Evolutionary conservation across 1,139 yeast genomes (phyloP), one percentile per base, ranked within the genome.

Genomic region (Sugiyamaella japonica): DNA sequence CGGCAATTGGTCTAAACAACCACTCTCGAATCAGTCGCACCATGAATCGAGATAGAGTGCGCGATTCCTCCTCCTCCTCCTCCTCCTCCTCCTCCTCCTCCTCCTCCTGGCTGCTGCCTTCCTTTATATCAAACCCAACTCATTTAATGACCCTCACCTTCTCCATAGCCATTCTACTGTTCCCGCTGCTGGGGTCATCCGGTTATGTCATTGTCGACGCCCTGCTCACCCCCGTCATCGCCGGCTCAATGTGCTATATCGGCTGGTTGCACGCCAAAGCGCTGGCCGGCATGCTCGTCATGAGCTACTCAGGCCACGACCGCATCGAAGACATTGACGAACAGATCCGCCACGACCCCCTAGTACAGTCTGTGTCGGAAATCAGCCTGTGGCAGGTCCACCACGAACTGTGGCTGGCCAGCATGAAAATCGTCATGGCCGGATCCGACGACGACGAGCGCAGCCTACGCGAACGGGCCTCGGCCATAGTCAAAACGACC

Each of bases 111-210:
- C 68, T 20, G 25, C 25, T 20, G 6, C 25, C 70, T 17, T 60
- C 64, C 25, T 61, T 68, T 16, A 58, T 70, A 48, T 78, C 76
- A 55, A 82, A 80, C 62, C 89, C 91, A 1, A 82, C 89, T 0
- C 84, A 84, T 61, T 66, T 82, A 38, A 73, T 86, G 52, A 86
- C 95, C 0, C 67, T 86, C 31, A 61, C 79, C 1, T 85, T 84
- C 63, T 74, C 89, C 0, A 73, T 64, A 15, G 62, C 67, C 1
- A 64, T 75, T 37, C 58, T 72, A 23, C 44, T 66, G 7, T 60
- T 70, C 39, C 76, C 77, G 8, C 54, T 63, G 20, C 50, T 66
- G 29, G 65, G 67, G 1, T 57, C 65, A 17, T 41, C 63, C 6
- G 61, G 61, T 15, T 57, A 61, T 32, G 54, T 55, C 10, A 42